Base-by-base conservation (phyloP, 768 basidiomycete genomes). In the Epithele typhae region DNA sequence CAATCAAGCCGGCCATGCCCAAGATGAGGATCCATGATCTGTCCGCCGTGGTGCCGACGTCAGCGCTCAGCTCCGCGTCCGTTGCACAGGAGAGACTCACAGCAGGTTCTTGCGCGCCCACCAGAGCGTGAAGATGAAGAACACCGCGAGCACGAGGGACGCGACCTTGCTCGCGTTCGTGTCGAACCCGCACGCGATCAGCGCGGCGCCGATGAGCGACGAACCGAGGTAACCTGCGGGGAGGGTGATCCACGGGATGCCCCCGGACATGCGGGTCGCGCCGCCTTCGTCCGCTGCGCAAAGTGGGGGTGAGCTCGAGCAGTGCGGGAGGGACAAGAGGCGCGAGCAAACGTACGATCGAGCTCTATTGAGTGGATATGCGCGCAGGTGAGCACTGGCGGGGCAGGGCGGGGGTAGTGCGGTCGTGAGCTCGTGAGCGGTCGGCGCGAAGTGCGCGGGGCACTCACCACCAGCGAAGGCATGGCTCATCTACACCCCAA, bases 91-190 rank as follows among this genome's bases (percentile, higher is more conserved):
- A 12, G 25, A 6, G 15, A 59, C 82, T 57, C 54, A 88, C 85
- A 94, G 54, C 72, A 79, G 75, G 59, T 87, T 87, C 52, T 70
- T 73, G 40, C 85, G 72, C 7, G 87, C 87, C 87, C 88, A 90
- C 88, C 90, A 95, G 3, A 93, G 73, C 1, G 90, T 92, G 55
- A 93, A 73, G 25, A 94, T 53, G 68, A 93, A 94, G 66, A 92
- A 88, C n/a, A 64, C 86, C 8, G 82, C 92, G 40, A 95, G 73
- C 8, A 84, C 81, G 18, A 95, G 64, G 18, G 79, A 80, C 1
- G 90, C 92, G 37, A 92, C 59, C 62, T 95, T 95, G 68, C 84
- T 87, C 3, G 92, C 92, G 53, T 88, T 83, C 37, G 87, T 91
- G 64, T 92, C 78, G 61, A 92, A 92, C 11, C 90, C 92, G 52